Base-by-base conservation (phyloP, 768 basidiomycete species). In the Tricholomella constricta region DNA sequence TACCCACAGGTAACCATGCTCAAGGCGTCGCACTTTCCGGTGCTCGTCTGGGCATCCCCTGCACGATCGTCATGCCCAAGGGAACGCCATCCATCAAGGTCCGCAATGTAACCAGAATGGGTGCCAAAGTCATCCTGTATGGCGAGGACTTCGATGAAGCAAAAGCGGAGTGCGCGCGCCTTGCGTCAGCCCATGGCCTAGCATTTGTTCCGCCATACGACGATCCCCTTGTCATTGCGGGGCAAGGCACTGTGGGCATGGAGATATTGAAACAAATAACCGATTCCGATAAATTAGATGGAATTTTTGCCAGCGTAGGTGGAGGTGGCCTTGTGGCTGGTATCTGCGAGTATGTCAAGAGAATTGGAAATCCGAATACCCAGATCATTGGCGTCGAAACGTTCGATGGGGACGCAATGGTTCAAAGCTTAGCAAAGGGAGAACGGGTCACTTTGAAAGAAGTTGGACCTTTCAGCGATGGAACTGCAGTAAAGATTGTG, bases 1-100 rank as follows among this genome's bases (percentile, higher is more conserved):
- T 29, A 20, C 36, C 29, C 44, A 27, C 45, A 98, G 97, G 97
- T 23, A 99, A 99, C 65, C 97, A 99, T 69, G 97, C 97, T 0
- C 97, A 99, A 70, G 97, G 97, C 22, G 97, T 99, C 45, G 97
- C 97, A 2, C 80, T 98, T 43, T 94, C 97, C n/a, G 93, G 96
- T 10, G 72, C 84, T 41, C 84, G 86, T 51, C 83, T 99, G 25
- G 82, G 81, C 29, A 89, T 98, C 55, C 94, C 97, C 3, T 97
- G 94, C 58, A 98, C 94, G n/a, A 98, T 99, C 63, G 93, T 99
- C 56, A 98, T 99, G 97, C 97, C 97, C 1, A 76, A 87, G 36
- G 91, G 85, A 12, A 98, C 97, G 2, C 97, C 97, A 1, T 81
- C 88, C 35, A 99, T 99, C 80, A 99, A 99, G 75, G 91, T 95